These are phyloP conservation scores for Knufia petricola DNA, from an alignment of 2,329 filamentous ascomycete genomes.

Conservation along the genomic window DNA sequence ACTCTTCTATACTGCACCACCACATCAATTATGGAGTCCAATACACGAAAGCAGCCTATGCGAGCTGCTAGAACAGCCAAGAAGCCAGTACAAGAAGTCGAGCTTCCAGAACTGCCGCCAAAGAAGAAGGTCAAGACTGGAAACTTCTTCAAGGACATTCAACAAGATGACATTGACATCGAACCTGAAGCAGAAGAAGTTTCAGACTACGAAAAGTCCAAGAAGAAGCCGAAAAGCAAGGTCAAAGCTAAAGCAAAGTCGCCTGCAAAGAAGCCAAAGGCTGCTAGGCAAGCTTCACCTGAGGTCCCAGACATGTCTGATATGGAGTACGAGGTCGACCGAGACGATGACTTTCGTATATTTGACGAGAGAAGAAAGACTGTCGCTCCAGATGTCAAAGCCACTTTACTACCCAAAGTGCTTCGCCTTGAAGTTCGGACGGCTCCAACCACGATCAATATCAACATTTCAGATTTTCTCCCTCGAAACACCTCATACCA, in stretches of 20 bases:
- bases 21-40: too few relatives aligned
- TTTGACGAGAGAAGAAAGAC: constrained; percentile 1
- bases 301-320: constrained; percentile 13
- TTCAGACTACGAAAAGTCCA: constrained; percentile 10
- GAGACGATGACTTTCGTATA: background rate
- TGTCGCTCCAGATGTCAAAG: constrained; percentile 1
- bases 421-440: constrained; percentile 4
- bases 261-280: constrained; percentile 1
- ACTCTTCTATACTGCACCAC: too few relatives aligned
- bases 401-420: background rate
- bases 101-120: background rate
- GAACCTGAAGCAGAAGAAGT: constrained; percentile 1
- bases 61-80: too few relatives aligned
- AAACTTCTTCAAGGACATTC: constrained; percentile 2
- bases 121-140: background rate
- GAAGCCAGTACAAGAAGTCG: too few relatives aligned
- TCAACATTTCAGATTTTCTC: constrained; percentile 7
- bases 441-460: constrained; percentile 5
- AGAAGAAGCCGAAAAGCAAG: constrained; percentile 7
- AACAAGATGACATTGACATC: background rate
- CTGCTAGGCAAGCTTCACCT: constrained; percentile 3
- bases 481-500: background rate
- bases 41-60: too few relatives aligned
- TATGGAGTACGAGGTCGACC: constrained; percentile 5
- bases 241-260: constrained; percentile 2